phyloP scores from a whole-genome alignment of 208 protist species.

The Acanthamoeba culbertsoni region DNA sequence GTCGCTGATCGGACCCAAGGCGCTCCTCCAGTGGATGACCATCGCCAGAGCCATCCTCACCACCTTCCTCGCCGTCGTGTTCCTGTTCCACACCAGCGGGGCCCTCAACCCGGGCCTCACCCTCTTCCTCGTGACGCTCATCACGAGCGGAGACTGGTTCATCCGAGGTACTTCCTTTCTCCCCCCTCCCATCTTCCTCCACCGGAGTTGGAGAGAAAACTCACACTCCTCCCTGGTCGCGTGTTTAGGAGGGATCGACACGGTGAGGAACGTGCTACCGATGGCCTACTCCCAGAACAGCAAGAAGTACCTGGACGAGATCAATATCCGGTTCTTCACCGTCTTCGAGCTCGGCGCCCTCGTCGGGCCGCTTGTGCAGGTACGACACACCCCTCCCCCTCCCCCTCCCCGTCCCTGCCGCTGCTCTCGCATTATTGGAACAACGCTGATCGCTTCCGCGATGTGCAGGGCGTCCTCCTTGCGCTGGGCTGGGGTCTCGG shows the following conservation, averaged over 20 bases:
- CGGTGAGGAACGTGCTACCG: slow-evolving; percentile 13
- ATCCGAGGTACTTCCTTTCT: slow-evolving; percentile 1
- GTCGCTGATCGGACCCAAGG: not conserved
- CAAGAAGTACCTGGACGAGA: slow-evolving; percentile 32
- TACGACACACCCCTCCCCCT: not conserved
- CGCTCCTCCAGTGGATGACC: slow-evolving; percentile 7
- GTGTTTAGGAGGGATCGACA: not conserved
- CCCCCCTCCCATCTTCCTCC: not conserved
- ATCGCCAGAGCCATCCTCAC: not conserved
- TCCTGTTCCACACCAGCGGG: not conserved
- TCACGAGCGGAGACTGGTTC: slow-evolving; percentile 29
- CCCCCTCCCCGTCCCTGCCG: too few species aligned
- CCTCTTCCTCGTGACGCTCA: not conserved
- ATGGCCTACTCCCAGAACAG: slow-evolving; percentile 50
- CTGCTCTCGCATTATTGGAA: not conserved
- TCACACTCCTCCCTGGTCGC: not conserved
- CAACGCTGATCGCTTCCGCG: not conserved
- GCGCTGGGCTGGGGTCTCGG: slow-evolving; percentile 10
- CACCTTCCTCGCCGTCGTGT: not conserved
- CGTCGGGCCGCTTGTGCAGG: slow-evolving; percentile 29
- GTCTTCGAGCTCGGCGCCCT: slow-evolving; percentile 50
- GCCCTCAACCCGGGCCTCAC: not conserved
- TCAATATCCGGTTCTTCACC: slow-evolving; percentile 51
- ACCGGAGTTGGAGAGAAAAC: not conserved
- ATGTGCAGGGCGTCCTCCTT: not conserved